Evolutionary conservation across 2,329 filamentous ascomycete species (phyloP).

Genomic region (Aspergillus tamarii): DNA sequence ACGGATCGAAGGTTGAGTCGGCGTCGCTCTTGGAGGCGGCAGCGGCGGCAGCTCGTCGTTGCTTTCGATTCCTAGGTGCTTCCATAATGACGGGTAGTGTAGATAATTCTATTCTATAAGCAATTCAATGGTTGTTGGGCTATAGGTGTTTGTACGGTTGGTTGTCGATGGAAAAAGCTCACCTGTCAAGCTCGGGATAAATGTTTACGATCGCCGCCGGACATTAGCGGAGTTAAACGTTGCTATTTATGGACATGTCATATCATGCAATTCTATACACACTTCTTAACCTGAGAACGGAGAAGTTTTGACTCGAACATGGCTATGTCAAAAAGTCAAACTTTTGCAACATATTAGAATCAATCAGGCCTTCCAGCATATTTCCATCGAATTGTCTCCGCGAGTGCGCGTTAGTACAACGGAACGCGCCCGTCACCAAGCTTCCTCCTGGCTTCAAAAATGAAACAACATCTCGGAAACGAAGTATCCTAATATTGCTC

Average conservation of each 20-base stretch:
- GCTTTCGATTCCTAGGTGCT: slow-evolving; percentile 42
- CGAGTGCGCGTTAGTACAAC: no score
- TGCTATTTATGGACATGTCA: slow-evolving; percentile 3
- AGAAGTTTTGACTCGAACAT: background rate
- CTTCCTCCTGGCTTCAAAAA: background rate
- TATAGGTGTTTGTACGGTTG: slow-evolving; percentile 2
- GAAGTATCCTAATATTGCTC: background rate
- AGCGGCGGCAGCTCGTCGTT: slow-evolving; percentile 40
- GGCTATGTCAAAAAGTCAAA: no score
- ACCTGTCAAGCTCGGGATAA: slow-evolving; percentile 7
- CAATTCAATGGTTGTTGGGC: background rate
- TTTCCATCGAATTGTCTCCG: no score
- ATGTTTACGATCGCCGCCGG: slow-evolving; percentile 16
- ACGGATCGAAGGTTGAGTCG: slow-evolving; percentile 29
- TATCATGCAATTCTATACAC: background rate
- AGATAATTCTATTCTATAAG: background rate
- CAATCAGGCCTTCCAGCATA: no score
- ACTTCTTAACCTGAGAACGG: background rate
- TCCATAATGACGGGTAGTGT: slow-evolving; percentile 25
- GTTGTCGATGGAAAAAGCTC: slow-evolving; percentile 9
- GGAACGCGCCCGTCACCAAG: no score
- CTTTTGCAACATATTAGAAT: no score
- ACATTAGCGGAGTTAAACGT: slow-evolving; percentile 24
- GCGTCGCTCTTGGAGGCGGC: slow-evolving; percentile 15
- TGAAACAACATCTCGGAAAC: background rate